phyloP scores from a whole-genome alignment of 257 asterid species.

The Forsythia suspensa region DNA sequence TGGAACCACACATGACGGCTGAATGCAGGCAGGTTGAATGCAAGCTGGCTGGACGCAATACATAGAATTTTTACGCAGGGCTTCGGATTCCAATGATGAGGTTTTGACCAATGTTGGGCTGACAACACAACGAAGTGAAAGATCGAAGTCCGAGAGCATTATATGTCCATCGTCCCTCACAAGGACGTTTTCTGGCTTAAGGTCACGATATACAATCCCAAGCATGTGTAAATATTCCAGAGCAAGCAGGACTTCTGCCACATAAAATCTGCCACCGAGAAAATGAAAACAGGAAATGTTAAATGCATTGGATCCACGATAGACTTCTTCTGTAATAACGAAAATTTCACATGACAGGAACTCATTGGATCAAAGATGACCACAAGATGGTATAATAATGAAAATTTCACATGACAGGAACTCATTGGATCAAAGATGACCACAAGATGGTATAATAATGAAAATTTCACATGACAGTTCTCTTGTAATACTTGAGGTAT shows the following conservation, averaged over 20 bases:
- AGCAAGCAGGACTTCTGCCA: conserved; percentile 41
- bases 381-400: neutral
- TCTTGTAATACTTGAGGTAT: neutral
- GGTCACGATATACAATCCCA: conserved; percentile 41
- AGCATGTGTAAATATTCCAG: conserved; percentile 43
- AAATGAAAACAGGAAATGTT: neutral
- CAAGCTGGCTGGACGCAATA: conserved; percentile 40
- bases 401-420: no score
- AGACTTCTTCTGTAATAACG: neutral
- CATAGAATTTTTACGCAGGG: conserved; percentile 28
- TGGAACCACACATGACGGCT: conserved; percentile 39
- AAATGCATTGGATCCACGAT: neutral
- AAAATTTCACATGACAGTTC: no score
- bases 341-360: neutral
- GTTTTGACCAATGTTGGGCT: conserved; percentile 35
- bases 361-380: neutral
- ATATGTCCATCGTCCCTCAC: conserved; percentile 44
- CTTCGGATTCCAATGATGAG: conserved; percentile 27
- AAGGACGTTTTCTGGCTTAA: conserved; percentile 41
- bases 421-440: neutral
- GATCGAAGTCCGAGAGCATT: conserved; percentile 44
- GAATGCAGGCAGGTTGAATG: conserved; percentile 37
- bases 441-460: neutral
- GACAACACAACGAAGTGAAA: conserved; percentile 39
- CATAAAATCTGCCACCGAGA: conserved; percentile 33